These are phyloP conservation scores for Gossypium thurberi DNA, from an alignment of 345 rosid genomes.

Conservation along the genomic window DNA sequence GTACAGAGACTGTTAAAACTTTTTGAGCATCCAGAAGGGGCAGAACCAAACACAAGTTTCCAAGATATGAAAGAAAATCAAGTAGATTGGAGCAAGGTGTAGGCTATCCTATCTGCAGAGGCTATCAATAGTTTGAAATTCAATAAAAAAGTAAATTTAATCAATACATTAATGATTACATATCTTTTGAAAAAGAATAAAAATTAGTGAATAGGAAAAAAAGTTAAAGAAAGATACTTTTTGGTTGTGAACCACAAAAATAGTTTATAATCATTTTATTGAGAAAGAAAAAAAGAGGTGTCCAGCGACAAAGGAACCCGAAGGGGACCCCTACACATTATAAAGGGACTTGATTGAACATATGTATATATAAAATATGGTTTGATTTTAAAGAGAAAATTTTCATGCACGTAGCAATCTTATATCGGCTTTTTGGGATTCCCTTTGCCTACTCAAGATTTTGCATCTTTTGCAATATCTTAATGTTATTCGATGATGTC, in stretches of 20 bases:
- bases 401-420: constrained; percentile 12
- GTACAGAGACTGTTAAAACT: no score
- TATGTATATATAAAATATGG: not conserved
- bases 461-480: not conserved
- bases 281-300: not conserved
- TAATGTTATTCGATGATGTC: not conserved
- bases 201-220: not conserved
- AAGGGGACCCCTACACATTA: constrained; percentile 9
- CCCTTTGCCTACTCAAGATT: not conserved
- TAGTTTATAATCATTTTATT: not conserved
- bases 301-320: not conserved
- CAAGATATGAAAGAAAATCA: no score
- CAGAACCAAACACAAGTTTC: no score
- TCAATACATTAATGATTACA: not conserved
- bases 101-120: no score
- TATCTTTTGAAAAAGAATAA: not conserved
- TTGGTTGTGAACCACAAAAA: not conserved
- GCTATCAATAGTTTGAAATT: no score
- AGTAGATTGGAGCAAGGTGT: no score
- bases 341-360: not conserved
- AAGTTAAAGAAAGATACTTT: not conserved
- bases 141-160: not conserved
- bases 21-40: no score
- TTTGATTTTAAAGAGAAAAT: not conserved
- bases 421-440: constrained; percentile 5